Evolutionary conservation across 139 green algal genomes (phyloP).

Genomic region (Chlamydomonas eustigma): DNA sequence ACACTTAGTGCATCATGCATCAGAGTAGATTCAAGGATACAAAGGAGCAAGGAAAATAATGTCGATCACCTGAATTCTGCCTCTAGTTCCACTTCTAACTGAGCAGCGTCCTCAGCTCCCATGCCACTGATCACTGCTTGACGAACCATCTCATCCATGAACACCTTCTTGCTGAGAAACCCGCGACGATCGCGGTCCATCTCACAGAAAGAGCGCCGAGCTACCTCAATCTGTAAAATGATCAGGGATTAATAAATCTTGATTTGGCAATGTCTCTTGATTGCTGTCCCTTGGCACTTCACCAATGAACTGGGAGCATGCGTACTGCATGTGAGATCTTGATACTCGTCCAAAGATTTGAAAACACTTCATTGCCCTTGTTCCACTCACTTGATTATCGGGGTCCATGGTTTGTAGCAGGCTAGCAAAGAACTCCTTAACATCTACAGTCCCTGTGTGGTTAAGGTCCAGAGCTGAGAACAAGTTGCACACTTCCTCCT

Average conservation of each 20-base stretch:
- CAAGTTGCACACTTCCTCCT: slow-evolving; percentile 37
- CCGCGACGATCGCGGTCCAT: slow-evolving; percentile 13
- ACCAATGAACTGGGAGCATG: too few species aligned
- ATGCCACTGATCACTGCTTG: slow-evolving; percentile 12
- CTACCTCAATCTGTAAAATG: background rate
- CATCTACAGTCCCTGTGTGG: slow-evolving; percentile 45
- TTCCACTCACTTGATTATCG: slow-evolving; percentile 28
- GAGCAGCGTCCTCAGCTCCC: background rate
- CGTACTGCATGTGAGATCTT: too few species aligned
- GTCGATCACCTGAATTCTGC: slow-evolving; percentile 5
- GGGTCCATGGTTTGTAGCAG: slow-evolving; percentile 39
- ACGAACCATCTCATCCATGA: slow-evolving; percentile 30
- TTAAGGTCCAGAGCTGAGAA: slow-evolving; percentile 54
- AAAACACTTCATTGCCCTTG: too few species aligned
- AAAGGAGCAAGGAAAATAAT: too few species aligned
- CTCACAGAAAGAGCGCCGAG: background rate
- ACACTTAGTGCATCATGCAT: too few species aligned
- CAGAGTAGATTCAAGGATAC: too few species aligned
- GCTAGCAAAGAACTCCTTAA: slow-evolving; percentile 51
- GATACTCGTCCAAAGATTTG: too few species aligned
- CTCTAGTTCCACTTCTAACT: slow-evolving; percentile 9
- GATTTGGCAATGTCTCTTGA: too few species aligned
- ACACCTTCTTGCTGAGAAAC: slow-evolving; percentile 32
- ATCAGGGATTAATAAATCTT: too few species aligned
- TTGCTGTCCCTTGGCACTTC: too few species aligned